Base-by-base conservation (phyloP, 257 asterid genomes). In the Rauvolfia tetraphylla region DNA sequence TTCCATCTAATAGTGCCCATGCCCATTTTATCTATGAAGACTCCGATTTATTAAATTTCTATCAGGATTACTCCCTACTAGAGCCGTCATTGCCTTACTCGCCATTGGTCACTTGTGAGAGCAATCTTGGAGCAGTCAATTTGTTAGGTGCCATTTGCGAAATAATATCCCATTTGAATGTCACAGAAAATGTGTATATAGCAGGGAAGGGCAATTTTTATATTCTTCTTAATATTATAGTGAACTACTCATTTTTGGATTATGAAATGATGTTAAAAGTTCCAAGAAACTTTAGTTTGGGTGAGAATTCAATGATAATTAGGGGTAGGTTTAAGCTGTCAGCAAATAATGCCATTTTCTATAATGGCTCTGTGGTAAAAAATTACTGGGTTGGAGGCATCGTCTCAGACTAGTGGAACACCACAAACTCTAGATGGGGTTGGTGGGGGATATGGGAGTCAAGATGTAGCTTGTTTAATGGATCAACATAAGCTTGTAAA, bases 21-120 rank as follows among this genome's bases (percentile, higher is more conserved):
- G 73, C 79, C 53, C 48, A 73, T 73, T 79, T 66, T 76, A 91
- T 82, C 51, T 86, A 79, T 33, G 76, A 86, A 67, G 92, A 82
- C 82, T 85, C 90, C 75, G 97, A n/a, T n/a, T n/a, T n/a, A n/a
- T n/a, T n/a, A n/a, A n/a, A n/a, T n/a, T n/a, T n/a, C n/a, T n/a
- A n/a, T 82, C 98, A 91, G 84, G 99, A 95, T 84, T 95, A 95
- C 90, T 83, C 97, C 44, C 99, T 98, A 31, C 99, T 98, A 23
- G 96, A 98, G 22, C 99, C 99, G 14, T 97, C 99, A 11, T 98
- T 98, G 74, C 97, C 98, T 29, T 98, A 89, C 42, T 97, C 98
- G 66, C 99, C 97, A 79, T 89, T 81, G 27, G 81, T 97, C 20
- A 86, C 94, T 6, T 95, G 99, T 80, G 92, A 89, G 83, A 85